Evolutionary conservation across 164 flowering plant species (phyloP).

Genomic region (Chimonanthus salicifolius): DNA sequence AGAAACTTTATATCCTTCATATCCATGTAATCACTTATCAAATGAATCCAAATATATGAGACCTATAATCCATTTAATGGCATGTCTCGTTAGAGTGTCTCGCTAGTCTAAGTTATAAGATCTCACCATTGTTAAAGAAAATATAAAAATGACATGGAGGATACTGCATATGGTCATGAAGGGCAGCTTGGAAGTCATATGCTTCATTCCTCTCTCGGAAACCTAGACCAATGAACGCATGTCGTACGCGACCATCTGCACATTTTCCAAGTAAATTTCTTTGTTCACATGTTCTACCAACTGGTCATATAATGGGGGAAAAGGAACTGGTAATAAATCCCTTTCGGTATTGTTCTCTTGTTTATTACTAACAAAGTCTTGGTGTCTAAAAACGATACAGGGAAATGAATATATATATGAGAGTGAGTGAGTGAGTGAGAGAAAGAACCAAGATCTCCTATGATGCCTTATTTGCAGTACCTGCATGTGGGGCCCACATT

Average conservation of each 20-base stretch:
- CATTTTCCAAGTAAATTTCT: not conserved
- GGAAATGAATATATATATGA: not conserved
- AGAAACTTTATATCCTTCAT: no score
- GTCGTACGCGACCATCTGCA: constrained; percentile 84
- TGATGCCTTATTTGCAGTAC: no score
- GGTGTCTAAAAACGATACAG: no score
- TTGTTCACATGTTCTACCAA: no score
- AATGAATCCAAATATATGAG: not conserved
- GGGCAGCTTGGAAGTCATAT: not conserved
- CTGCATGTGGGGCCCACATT: no score
- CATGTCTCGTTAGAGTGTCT: not conserved
- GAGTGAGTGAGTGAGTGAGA: no score
- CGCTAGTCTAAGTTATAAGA: no score
- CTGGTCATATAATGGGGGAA: no score
- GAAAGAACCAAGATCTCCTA: not conserved
- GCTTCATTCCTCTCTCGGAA: not conserved
- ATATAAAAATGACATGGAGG: not conserved
- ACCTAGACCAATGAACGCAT: constrained; percentile 36
- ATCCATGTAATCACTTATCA: not conserved
- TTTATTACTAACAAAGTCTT: no score
- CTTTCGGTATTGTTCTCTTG: no score
- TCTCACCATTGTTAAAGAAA: not conserved
- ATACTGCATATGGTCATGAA: constrained; percentile 92
- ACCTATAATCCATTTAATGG: not conserved
- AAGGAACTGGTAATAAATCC: no score